phyloP scores from a whole-genome alignment of 2,329 filamentous ascomycete genomes.

The Colletotrichum sp. region DNA sequence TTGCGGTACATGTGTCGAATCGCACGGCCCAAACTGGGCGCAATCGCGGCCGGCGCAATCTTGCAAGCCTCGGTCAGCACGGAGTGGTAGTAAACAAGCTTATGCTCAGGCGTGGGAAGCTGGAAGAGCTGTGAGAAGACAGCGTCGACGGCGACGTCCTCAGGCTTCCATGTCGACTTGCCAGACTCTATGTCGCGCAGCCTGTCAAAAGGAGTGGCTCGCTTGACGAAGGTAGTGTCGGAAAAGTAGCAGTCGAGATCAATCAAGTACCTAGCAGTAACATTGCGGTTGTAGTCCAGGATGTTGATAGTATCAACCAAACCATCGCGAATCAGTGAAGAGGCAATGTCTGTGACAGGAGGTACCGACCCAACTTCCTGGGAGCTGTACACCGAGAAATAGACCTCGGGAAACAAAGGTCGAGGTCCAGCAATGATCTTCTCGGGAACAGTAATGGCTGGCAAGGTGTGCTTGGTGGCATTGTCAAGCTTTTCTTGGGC shows the following conservation, averaged over 20 bases:
- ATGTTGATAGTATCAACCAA: conserved; percentile 93
- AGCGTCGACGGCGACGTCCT: conserved; percentile 96
- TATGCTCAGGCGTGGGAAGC: conserved; percentile 86
- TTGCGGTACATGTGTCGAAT: conserved; percentile 91
- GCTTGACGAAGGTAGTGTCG: conserved; percentile 87
- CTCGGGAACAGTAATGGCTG: conserved; percentile 75
- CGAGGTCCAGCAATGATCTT: conserved; percentile 76
- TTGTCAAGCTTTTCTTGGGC: conserved; percentile 63
- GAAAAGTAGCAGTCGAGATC: conserved; percentile 96
- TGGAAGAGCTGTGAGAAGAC: conserved; percentile 95
- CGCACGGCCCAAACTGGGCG: conserved; percentile 88
- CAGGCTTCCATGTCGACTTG: conserved; percentile 90
- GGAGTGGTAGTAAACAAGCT: conserved; percentile 95
- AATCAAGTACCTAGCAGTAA: conserved; percentile 86
- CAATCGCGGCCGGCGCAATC: conserved; percentile 93
- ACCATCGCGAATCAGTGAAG: conserved; percentile 83
- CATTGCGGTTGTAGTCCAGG: conserved; percentile 89
- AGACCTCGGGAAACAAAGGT: conserved; percentile 88
- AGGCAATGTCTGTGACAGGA: conserved; percentile 73
- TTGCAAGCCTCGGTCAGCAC: conserved; percentile 96
- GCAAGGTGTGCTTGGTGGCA: conserved; percentile 77
- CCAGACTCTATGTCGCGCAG: conserved; percentile 71
- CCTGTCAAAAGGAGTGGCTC: conserved; percentile 90
- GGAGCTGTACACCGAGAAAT: conserved; percentile 88
- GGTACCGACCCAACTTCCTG: conserved; percentile 93